Percentiles rank a stretch among this genome's conserved stretches.
Evolutionary conservation across 306 rosid genomes (phyloP).

Genomic region (Rosa rugosa): DNA sequence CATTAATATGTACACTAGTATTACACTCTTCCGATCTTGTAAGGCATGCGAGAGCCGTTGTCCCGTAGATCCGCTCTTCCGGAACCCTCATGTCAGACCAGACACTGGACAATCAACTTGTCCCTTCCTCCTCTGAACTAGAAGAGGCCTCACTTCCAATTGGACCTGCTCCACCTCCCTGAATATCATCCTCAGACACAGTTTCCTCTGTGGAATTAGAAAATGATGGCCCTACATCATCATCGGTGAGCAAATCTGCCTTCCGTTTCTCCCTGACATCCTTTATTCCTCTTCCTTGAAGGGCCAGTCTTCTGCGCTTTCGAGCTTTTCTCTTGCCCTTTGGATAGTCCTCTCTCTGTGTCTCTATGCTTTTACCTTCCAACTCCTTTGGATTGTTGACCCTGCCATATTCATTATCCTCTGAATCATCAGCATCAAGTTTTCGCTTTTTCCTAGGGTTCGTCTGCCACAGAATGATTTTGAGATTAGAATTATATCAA

Average conservation of each 20-base stretch:
- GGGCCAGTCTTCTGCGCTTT: constrained; percentile 86
- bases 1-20: constrained; percentile 21
- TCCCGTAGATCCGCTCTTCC: background rate
- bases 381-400: constrained; percentile 52
- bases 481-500: constrained; percentile 25
- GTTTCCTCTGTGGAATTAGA: constrained; percentile 83
- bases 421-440: constrained; percentile 81
- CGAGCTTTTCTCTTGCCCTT: constrained; percentile 95
- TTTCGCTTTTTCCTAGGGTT: constrained; percentile 87
- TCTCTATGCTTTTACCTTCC: constrained; percentile 73
- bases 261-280: constrained; percentile 76
- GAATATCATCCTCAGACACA: constrained; percentile 69
- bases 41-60: background rate
- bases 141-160: constrained; percentile 62
- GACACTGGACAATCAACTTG: constrained; percentile 1
- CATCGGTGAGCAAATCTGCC: constrained; percentile 51
- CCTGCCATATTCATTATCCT: constrained; percentile 69
- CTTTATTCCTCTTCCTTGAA: constrained; percentile 85
- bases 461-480: constrained; percentile 54
- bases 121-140: constrained; percentile 72
- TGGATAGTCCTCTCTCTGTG: constrained; percentile 83
- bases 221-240: constrained; percentile 54
- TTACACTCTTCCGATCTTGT: constrained; percentile 5
- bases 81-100: background rate
- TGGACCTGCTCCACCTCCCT: constrained; percentile 49